Evolutionary conservation across 495 filamentous ascomycete genomes (phyloP).

Genomic region (Rhypophila decipiens): DNA sequence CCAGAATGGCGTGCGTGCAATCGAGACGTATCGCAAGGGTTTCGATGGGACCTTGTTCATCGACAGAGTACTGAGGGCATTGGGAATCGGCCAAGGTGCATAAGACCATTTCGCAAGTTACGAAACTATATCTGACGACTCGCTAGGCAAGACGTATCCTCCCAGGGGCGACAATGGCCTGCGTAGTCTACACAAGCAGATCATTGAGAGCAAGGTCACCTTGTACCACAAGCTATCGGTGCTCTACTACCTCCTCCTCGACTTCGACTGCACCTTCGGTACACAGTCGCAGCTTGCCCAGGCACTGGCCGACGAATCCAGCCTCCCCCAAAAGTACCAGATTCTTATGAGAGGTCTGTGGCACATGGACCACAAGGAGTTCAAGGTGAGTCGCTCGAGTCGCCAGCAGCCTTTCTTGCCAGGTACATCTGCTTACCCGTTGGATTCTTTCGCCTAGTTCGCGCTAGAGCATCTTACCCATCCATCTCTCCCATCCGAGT

Average conservation of each 20-base stretch:
- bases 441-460: conserved; percentile 43
- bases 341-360: conserved; percentile 76
- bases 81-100: conserved; percentile 61
- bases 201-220: conserved; percentile 51
- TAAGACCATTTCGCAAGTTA: neutral
- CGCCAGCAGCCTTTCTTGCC: too few relatives aligned
- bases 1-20: conserved; percentile 47
- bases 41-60: conserved; percentile 66
- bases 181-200: conserved; percentile 56
- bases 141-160: conserved; percentile 58
- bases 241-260: conserved; percentile 74
- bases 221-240: conserved; percentile 70
- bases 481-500: conserved; percentile 69
- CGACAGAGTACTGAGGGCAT: conserved; percentile 62
- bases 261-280: conserved; percentile 49
- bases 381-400: conserved; percentile 39
- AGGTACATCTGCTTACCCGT: too few relatives aligned
- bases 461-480: conserved; percentile 68
- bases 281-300: conserved; percentile 46
- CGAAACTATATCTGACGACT: conserved; percentile 12
- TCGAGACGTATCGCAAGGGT: conserved; percentile 54
- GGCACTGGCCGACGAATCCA: conserved; percentile 42
- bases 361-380: conserved; percentile 66
- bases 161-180: conserved; percentile 59
- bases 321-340: conserved; percentile 58